These are phyloP conservation scores for Astrothelium subdiscretum DNA, from an alignment of 495 filamentous ascomycete genomes.

Conservation along the genomic window DNA sequence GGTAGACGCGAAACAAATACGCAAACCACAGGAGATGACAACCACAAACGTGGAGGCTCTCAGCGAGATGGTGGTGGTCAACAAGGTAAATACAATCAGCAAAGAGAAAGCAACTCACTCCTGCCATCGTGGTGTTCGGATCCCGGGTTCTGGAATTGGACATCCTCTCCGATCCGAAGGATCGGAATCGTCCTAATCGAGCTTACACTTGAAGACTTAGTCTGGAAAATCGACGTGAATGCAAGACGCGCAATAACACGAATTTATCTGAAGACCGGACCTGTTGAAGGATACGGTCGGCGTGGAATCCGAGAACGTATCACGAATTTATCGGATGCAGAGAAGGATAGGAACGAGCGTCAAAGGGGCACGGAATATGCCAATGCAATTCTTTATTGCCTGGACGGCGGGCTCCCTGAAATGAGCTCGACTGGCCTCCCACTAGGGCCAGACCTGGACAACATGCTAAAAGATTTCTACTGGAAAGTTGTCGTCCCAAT, in stretches of 20 bases:
- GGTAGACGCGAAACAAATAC: not conserved
- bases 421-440: not conserved
- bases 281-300: not conserved
- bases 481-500: not conserved
- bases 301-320: not conserved
- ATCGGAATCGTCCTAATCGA: not conserved
- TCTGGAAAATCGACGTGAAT: not conserved
- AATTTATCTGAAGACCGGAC: not conserved
- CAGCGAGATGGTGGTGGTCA: not conserved
- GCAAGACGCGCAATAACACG: not conserved
- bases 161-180: not conserved
- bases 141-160: not conserved
- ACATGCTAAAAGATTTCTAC: not conserved
- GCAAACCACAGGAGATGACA: not conserved
- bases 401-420: not conserved
- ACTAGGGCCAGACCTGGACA: not conserved
- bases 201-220: not conserved
- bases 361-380: not conserved
- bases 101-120: not conserved
- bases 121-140: not conserved
- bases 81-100: not conserved
- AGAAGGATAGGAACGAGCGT: not conserved
- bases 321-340: not conserved
- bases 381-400: not conserved
- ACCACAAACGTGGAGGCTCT: not conserved